Percentiles rank a stretch among this genome's conserved stretches.
Conservation (phyloP, 257 asterid genomes). For the Solanum bulbocastanum region DNA sequence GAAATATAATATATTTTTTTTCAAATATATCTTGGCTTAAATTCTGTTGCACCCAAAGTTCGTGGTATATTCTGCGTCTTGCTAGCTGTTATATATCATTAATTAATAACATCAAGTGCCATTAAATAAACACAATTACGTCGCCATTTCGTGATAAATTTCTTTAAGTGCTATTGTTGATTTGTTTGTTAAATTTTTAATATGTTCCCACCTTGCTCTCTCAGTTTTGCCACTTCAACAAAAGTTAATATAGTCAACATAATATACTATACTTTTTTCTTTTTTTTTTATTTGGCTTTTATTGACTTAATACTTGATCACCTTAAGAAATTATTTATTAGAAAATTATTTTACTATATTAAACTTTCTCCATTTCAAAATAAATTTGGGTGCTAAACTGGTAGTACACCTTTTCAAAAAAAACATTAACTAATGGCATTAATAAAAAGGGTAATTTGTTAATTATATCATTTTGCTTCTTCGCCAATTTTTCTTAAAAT, state of each 20-base stretch:
- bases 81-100: not conserved
- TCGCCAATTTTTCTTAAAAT: not conserved
- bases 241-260: not conserved
- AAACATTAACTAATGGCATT: not conserved
- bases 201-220: not conserved
- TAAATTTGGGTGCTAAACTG: not conserved
- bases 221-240: not conserved
- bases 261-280: not conserved
- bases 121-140: not conserved
- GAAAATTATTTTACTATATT: not conserved
- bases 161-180: not conserved
- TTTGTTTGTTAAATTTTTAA: not conserved
- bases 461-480: not conserved
- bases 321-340: not conserved
- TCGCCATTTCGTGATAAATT: not conserved
- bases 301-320: not conserved
- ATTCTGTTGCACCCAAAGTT: not conserved
- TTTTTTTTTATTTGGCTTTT: not conserved
- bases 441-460: not conserved
- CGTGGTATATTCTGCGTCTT: not conserved
- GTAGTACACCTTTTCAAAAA: not conserved
- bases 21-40: not conserved
- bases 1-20: not conserved
- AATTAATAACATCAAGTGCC: not conserved
- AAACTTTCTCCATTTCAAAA: not conserved